phyloP scores from a whole-genome alignment of 2,329 filamentous ascomycete species.

The Mycosphaerella sp. region DNA sequence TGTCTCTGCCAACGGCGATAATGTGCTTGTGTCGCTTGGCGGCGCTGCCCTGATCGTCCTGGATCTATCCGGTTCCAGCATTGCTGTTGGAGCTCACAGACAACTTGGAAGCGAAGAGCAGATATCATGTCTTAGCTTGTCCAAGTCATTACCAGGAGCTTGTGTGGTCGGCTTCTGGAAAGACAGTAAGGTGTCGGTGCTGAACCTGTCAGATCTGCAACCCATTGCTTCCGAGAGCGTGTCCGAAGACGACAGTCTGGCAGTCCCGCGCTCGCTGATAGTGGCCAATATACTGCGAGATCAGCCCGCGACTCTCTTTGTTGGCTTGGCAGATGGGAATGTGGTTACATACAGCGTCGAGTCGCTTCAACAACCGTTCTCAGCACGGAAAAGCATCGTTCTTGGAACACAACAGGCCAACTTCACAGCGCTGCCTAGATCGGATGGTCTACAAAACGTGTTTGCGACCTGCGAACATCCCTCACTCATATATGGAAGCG shows the following conservation, averaged over 20 bases:
- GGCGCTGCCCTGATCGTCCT: slow-evolving; percentile 68
- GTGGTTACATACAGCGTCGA: slow-evolving; percentile 78
- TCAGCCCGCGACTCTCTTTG: slow-evolving; percentile 69
- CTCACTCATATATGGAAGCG: slow-evolving; percentile 83
- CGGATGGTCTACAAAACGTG: slow-evolving; percentile 64
- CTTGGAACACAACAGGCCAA: slow-evolving; percentile 79
- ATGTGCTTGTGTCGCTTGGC: slow-evolving; percentile 67
- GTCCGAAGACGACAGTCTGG: slow-evolving; percentile 57
- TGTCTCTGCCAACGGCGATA: slow-evolving; percentile 65
- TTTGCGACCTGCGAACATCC: slow-evolving; percentile 94
- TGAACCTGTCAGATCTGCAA: slow-evolving; percentile 61
- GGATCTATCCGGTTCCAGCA: slow-evolving; percentile 50
- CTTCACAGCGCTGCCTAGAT: slow-evolving; percentile 69
- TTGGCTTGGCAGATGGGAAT: slow-evolving; percentile 87
- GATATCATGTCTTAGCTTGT: slow-evolving; percentile 76
- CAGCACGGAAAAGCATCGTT: slow-evolving; percentile 70
- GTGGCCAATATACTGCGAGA: slow-evolving; percentile 66
- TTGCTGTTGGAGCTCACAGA: slow-evolving; percentile 55
- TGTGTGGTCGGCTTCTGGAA: slow-evolving; percentile 86
- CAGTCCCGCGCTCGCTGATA: slow-evolving; percentile 75
- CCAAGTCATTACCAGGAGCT: slow-evolving; percentile 55
- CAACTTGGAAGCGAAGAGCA: slow-evolving; percentile 63
- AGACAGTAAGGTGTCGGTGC: slow-evolving; percentile 68
- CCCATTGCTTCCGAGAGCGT: slow-evolving; percentile 58
- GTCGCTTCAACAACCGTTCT: slow-evolving; percentile 54